Evolutionary conservation across 2,329 filamentous ascomycete genomes (phyloP).

Genomic region (Colletotrichum echinochloae): DNA sequence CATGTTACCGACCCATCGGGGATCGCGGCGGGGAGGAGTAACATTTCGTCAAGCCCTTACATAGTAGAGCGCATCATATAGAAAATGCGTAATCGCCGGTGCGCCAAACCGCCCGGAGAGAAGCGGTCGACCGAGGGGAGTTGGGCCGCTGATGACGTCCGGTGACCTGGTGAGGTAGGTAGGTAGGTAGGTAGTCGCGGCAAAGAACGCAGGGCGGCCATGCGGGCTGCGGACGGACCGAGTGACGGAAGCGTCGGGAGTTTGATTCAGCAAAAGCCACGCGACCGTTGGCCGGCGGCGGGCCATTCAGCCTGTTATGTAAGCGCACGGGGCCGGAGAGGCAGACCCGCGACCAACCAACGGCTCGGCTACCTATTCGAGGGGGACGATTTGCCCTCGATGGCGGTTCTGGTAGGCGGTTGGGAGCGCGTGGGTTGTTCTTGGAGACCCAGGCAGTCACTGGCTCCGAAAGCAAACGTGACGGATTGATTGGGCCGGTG

Average conservation of each 20-base stretch:
- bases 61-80: constrained; percentile 1
- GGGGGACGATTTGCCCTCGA: constrained; percentile 13
- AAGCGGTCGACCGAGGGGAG: neutral
- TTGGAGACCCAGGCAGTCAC: constrained; percentile 7
- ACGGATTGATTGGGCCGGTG: constrained; percentile 21
- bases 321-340: constrained; percentile 11
- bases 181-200: neutral
- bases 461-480: constrained; percentile 17
- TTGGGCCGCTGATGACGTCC: constrained; percentile 9
- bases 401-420: constrained; percentile 3
- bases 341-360: neutral
- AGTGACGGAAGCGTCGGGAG: constrained; percentile 35
- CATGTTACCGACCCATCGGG: constrained; percentile 5
- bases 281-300: constrained; percentile 13
- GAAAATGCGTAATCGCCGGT: neutral
- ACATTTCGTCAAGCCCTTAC: neutral
- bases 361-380: neutral
- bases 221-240: constrained; percentile 20
- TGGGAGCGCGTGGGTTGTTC: constrained; percentile 5
- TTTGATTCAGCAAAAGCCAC: constrained; percentile 30
- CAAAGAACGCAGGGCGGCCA: constrained; percentile 13
- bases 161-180: neutral
- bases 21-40: neutral
- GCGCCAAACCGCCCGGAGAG: neutral
- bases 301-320: constrained; percentile 10